These are phyloP conservation scores for Populus trichocarpa DNA, from an alignment of 441 rosid species.

Conservation along the genomic window DNA sequence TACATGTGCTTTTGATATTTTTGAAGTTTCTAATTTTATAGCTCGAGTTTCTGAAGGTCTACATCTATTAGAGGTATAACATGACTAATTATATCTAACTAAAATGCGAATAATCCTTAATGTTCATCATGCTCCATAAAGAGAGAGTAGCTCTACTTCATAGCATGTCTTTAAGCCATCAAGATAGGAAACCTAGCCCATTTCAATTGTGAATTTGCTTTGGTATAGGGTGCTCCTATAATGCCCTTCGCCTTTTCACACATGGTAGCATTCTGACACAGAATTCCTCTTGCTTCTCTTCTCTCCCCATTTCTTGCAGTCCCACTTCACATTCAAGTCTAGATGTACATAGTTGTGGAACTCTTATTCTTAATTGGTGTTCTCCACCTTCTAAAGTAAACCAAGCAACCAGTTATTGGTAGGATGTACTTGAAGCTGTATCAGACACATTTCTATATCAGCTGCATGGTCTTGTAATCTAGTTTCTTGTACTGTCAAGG, in stretches of 20 bases:
- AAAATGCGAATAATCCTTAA: neutral
- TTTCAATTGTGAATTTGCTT: neutral
- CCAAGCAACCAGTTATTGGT: neutral
- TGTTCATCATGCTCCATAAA: neutral
- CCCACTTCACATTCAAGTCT: neutral
- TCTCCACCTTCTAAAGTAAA: neutral
- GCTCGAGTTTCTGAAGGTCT: neutral
- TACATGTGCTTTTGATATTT: neutral
- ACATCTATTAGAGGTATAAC: neutral
- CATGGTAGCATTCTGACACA: neutral
- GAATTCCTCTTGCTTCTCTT: neutral
- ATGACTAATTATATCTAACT: neutral
- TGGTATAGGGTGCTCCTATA: neutral
- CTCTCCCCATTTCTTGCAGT: neutral
- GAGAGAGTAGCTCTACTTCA: neutral
- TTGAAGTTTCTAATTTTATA: neutral
- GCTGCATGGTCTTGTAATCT: neutral
- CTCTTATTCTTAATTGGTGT: neutral
- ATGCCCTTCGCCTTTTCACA: neutral
- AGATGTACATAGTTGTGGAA: neutral
- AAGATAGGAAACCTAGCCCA: neutral
- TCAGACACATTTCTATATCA: neutral
- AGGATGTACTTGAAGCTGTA: neutral
- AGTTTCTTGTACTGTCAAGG: neutral
- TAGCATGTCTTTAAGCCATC: neutral